Evolutionary conservation across 2,329 filamentous ascomycete species (phyloP).

Genomic region (Byssochlamys sp.): DNA sequence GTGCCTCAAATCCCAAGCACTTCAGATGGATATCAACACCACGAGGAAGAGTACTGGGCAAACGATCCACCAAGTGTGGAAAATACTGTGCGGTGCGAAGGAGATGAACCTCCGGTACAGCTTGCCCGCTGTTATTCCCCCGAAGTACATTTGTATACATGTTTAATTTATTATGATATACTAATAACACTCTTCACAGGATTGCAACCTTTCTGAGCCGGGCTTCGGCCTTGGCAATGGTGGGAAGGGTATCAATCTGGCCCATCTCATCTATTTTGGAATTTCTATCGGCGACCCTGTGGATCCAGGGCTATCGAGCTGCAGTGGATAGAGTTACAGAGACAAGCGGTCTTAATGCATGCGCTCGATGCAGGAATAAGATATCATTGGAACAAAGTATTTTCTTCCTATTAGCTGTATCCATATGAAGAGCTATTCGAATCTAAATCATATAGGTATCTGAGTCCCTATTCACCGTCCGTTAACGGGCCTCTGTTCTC

Average conservation of each 20-base stretch:
- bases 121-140: no score
- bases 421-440: no score
- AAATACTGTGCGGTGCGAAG: neutral
- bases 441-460: no score
- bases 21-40: neutral
- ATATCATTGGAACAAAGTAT: no score
- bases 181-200: neutral
- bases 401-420: no score
- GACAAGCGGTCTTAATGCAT: no score
- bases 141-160: no score
- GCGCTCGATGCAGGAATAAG: no score
- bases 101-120: neutral
- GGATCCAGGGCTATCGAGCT: neutral
- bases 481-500: constrained; percentile 14
- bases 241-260: neutral
- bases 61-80: neutral
- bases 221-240: neutral
- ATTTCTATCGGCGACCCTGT: neutral
- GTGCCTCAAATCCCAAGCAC: neutral
- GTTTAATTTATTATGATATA: no score
- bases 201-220: neutral
- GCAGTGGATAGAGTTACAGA: neutral
- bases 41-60: neutral
- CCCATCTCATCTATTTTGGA: neutral
- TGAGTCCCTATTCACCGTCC: constrained; percentile 16